Percentiles rank a stretch among this genome's conserved stretches.
These are phyloP conservation scores for Nematocida parisii DNA, from an alignment of 371 early-diverging fungal species.

Conservation along the genomic window DNA sequence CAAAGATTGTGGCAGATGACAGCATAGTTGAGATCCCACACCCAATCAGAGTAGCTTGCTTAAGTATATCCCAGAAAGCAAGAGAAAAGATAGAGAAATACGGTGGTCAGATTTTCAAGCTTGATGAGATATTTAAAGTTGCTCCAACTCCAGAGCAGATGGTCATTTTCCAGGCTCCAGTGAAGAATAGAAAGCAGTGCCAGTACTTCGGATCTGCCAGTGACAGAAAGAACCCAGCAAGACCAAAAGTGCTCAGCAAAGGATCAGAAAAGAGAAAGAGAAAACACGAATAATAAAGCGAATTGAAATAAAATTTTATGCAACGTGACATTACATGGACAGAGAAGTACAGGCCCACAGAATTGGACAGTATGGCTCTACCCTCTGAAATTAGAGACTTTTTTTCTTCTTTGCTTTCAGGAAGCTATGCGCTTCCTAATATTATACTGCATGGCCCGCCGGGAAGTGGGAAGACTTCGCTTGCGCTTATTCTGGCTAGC, in stretches of 20 bases:
- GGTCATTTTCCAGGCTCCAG: slow-evolving; percentile 61
- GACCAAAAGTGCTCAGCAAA: slow-evolving; percentile 66
- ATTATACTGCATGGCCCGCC: slow-evolving; percentile 97
- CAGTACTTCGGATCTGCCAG: slow-evolving; percentile 70
- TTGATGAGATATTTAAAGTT: slow-evolving; percentile 69
- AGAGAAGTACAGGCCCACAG: slow-evolving; percentile 70
- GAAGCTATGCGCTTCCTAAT: slow-evolving; percentile 75
- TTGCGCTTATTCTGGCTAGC: slow-evolving; percentile 79
- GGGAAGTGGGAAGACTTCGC: slow-evolving; percentile 95
- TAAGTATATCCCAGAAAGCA: slow-evolving; percentile 65
- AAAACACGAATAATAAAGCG: slow-evolving; percentile 58
- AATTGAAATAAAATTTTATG: slow-evolving; percentile 42
- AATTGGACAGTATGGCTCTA: slow-evolving; percentile 50
- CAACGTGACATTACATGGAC: slow-evolving; percentile 64
- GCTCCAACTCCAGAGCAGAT: slow-evolving; percentile 62
- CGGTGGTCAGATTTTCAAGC: slow-evolving; percentile 68
- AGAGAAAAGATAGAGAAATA: slow-evolving; percentile 65
- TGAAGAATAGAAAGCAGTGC: slow-evolving; percentile 62
- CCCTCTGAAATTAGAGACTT: slow-evolving; percentile 61
- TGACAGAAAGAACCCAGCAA: slow-evolving; percentile 66
- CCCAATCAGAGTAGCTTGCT: slow-evolving; percentile 64
- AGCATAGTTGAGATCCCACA: slow-evolving; percentile 64
- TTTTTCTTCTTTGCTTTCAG: slow-evolving; percentile 35
- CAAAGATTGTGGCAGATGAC: slow-evolving; percentile 70
- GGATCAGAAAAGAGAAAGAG: slow-evolving; percentile 62